Conservation (phyloP, 768 basidiomycete species). For the Lentinula edodes region DNA sequence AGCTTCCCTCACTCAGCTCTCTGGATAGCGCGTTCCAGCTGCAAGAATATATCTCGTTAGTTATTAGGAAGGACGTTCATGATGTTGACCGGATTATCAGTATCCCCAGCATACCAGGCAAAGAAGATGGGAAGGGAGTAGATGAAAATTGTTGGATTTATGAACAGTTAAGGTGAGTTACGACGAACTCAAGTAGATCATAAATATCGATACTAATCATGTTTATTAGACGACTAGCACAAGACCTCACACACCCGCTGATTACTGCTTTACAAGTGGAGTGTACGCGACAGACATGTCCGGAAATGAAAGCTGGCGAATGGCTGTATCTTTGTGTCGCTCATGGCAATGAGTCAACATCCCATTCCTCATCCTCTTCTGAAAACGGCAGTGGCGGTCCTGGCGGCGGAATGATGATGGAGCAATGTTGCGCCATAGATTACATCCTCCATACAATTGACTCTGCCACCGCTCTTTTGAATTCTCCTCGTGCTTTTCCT, state of each 20-base stretch:
- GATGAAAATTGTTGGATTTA: slow-evolving; percentile 87
- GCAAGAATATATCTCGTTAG: slow-evolving; percentile 88
- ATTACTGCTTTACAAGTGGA: slow-evolving; percentile 83
- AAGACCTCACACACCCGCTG: slow-evolving; percentile 81
- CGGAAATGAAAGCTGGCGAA: slow-evolving; percentile 98
- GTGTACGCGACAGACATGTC: slow-evolving; percentile 82
- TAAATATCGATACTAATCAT: not conserved
- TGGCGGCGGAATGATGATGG: not conserved
- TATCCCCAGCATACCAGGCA: slow-evolving; percentile 49
- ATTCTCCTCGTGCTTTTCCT: slow-evolving; percentile 87
- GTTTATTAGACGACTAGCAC: slow-evolving; percentile 68
- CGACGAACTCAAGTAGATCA: not conserved
- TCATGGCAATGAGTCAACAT: slow-evolving; percentile 64
- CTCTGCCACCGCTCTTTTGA: slow-evolving; percentile 87
- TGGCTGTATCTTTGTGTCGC: slow-evolving; percentile 97
- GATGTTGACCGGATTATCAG: slow-evolving; percentile 80
- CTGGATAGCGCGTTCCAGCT: slow-evolving; percentile 92
- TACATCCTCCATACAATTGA: slow-evolving; percentile 93
- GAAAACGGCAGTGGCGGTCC: not conserved
- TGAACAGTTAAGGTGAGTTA: slow-evolving; percentile 39
- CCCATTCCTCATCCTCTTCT: not conserved
- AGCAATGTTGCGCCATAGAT: slow-evolving; percentile 97
- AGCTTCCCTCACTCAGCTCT: slow-evolving; percentile 59
- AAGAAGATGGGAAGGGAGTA: slow-evolving; percentile 24
- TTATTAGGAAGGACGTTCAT: slow-evolving; percentile 83